phyloP scores from a whole-genome alignment of 306 rosid genomes.

The Acmispon strigosus region DNA sequence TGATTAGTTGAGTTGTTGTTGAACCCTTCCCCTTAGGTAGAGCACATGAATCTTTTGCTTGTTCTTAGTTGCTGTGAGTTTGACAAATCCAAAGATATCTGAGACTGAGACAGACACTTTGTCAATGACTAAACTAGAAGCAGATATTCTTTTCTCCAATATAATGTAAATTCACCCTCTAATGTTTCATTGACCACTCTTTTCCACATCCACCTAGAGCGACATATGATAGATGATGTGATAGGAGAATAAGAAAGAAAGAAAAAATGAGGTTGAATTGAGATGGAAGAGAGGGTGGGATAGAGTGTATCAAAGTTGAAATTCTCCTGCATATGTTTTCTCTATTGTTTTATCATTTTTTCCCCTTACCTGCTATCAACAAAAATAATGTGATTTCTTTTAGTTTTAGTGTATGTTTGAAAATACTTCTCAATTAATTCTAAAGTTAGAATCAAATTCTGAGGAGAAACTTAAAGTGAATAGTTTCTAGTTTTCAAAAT shows the following conservation, averaged over 20 bases:
- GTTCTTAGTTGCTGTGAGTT: not conserved
- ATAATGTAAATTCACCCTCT: too few relatives aligned
- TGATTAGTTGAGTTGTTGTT: not conserved
- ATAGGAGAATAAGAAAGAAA: too few relatives aligned
- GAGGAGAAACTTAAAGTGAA: too few relatives aligned
- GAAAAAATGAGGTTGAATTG: too few relatives aligned
- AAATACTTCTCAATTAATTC: too few relatives aligned
- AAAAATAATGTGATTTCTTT: not conserved
- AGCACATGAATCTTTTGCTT: not conserved
- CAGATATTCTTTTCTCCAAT: not conserved
- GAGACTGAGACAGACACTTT: not conserved
- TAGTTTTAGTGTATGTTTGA: not conserved
- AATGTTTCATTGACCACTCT: too few relatives aligned
- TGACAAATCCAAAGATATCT: not conserved
- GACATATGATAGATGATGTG: too few relatives aligned
- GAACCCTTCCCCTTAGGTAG: not conserved
- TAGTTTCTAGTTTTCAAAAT: too few relatives aligned
- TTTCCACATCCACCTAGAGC: too few relatives aligned
- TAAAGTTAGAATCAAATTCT: too few relatives aligned
- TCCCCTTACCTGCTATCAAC: not conserved
- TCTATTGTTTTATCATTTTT: not conserved
- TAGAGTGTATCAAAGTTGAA: too few relatives aligned
- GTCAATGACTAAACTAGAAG: not conserved
- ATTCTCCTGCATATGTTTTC: not conserved
- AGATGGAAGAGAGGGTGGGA: too few relatives aligned